Evolutionary conservation across 2,329 filamentous ascomycete species (phyloP), one percentile per base, ranked within the genome.

Genomic region (Fusarium tupiense): DNA sequence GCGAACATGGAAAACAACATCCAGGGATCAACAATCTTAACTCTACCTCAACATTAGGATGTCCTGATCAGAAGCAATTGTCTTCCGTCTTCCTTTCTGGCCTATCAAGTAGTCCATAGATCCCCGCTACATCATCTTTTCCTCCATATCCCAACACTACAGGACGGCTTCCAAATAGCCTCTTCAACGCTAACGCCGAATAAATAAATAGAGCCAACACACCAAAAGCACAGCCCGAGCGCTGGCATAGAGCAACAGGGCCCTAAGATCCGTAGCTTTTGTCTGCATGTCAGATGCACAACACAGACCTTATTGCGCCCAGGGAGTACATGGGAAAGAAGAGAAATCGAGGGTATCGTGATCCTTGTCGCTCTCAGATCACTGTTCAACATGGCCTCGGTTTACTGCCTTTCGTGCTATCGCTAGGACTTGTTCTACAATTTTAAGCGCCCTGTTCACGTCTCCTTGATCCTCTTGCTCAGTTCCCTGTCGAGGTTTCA

Each of bases 251-350:
- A 68, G 52, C 46, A 58, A 22, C 37, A 60, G 46, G 59, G 59
- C 40, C 53, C 56, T 53, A 29, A 54, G 67, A 57, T 50, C 59
- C 54, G 52, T 52, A 56, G 43, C 37, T 53, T 54, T 63, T 49
- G 50, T 38, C 38, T 72, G 72, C 72, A 75, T 62, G 44, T 58
- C 64, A 72, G 59, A 69, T 54, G 60, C 35, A 38, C 53, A n/a
- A 62, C 64, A 75, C 61, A 74, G 72, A 69, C 68, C 67, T 69
- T 37, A 58, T 24, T 72, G 47, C 49, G 52, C 47, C 66, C 58
- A 40, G 29, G 66, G 46, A 59, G 52, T 31, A 26, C 47, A 47
- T 24, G 37, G 37, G 31, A 41, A 66, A 58, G 40, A 52, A 43
- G 57, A 59, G 61, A 49, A 61, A 70, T 41, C 64, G 58, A 67